Percentiles rank a stretch among this genome's conserved stretches.
Evolutionary conservation across 768 basidiomycete species (phyloP).

Genomic region (Boletus vermiculosoides): DNA sequence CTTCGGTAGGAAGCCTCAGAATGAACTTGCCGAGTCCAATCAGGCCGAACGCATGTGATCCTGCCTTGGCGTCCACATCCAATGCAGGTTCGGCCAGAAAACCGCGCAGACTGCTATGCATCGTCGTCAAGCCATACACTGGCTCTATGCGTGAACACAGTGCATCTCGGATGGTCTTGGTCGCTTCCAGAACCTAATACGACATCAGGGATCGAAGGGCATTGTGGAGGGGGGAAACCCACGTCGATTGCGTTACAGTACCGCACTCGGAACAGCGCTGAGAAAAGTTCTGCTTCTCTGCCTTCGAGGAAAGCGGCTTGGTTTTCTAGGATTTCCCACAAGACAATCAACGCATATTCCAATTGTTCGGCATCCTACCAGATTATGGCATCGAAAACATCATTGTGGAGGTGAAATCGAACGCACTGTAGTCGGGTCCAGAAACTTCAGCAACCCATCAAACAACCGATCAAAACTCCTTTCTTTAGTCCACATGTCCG

Average conservation of each 20-base stretch:
- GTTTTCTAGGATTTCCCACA: conserved; percentile 83
- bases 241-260: conserved; percentile 74
- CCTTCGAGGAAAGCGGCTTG: conserved; percentile 75
- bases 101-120: conserved; percentile 67
- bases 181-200: conserved; percentile 74
- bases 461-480: conserved; percentile 71
- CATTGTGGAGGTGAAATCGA: not conserved
- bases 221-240: conserved; percentile 24
- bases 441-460: conserved; percentile 57
- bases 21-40: conserved; percentile 83
- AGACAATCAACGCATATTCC: conserved; percentile 74
- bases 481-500: conserved; percentile 71
- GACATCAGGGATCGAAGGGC: not conserved
- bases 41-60: conserved; percentile 78
- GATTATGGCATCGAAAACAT: not conserved
- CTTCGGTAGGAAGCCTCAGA: conserved; percentile 74
- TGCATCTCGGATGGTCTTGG: conserved; percentile 75
- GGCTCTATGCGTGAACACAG: conserved; percentile 73
- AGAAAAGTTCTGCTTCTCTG: conserved; percentile 74
- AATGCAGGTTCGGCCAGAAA: conserved; percentile 58
- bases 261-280: conserved; percentile 65
- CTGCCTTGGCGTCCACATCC: conserved; percentile 54
- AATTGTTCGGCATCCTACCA: conserved; percentile 60
- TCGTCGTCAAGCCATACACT: conserved; percentile 80
- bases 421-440: conserved; percentile 63